Evolutionary conservation across 805 yeast species (phyloP).

Genomic region (Metschnikowia lachancei): DNA sequence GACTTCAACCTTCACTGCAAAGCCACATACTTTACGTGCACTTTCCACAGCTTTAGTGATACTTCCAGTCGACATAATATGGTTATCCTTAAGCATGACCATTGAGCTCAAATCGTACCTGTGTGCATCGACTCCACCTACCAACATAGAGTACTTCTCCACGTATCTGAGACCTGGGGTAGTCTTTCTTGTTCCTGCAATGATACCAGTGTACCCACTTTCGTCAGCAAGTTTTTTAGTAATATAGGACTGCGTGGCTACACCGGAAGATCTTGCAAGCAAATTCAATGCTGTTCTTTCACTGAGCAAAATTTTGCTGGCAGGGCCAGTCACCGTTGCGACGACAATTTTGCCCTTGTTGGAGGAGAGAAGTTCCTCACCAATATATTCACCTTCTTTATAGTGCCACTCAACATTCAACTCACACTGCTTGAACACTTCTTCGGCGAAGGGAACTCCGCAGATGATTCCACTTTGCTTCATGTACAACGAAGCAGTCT

Average conservation of each 20-base stretch:
- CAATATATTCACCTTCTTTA: constrained; percentile 59
- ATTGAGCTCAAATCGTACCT: constrained; percentile 86
- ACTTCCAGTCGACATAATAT: constrained; percentile 89
- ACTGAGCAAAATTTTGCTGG: constrained; percentile 71
- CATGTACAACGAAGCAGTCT: constrained; percentile 76
- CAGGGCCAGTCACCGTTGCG: constrained; percentile 79
- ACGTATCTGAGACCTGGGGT: constrained; percentile 89
- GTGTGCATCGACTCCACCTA: constrained; percentile 93
- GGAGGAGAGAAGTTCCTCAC: constrained; percentile 42
- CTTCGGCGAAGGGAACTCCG: constrained; percentile 87
- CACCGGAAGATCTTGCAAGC: constrained; percentile 79
- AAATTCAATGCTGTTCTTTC: constrained; percentile 86
- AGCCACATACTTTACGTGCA: constrained; percentile 83
- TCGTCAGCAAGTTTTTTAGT: constrained; percentile 61
- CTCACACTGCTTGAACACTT: constrained; percentile 75
- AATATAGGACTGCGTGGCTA: constrained; percentile 70
- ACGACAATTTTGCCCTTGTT: constrained; percentile 61
- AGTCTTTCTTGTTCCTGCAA: constrained; percentile 97
- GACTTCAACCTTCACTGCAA: constrained; percentile 86
- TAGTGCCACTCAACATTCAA: constrained; percentile 69
- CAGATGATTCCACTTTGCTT: constrained; percentile 76
- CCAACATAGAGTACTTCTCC: constrained; percentile 92
- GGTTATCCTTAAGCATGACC: constrained; percentile 97
- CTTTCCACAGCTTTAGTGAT: constrained; percentile 76
- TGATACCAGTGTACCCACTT: constrained; percentile 72